These are phyloP conservation scores for Plasmodium coatneyi DNA, from an alignment of 169 alveolate species.

Conservation along the genomic window DNA sequence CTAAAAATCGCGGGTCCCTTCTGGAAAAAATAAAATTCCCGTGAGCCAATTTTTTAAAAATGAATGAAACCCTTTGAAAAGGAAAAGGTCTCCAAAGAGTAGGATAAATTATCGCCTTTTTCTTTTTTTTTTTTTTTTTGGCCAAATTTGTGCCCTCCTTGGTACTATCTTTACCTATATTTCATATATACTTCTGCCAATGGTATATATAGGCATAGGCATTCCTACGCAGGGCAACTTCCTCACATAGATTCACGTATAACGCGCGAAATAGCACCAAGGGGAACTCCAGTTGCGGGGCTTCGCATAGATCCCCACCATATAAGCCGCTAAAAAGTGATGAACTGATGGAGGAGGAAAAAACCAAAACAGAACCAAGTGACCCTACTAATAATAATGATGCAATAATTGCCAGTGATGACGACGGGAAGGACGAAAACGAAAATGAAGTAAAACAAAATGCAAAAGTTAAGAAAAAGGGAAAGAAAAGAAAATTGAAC, in stretches of 20 bases:
- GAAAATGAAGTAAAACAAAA: neutral
- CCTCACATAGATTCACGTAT: neutral
- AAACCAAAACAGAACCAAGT: neutral
- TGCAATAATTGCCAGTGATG: neutral
- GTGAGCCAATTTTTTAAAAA: neutral
- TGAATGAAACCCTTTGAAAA: neutral
- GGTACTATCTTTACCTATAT: neutral
- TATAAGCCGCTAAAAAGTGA: neutral
- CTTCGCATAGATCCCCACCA: neutral
- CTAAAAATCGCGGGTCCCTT: neutral
- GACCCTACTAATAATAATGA: neutral
- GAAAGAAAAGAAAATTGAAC: slow-evolving; percentile 1
- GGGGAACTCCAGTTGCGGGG: neutral
- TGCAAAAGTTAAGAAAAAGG: neutral
- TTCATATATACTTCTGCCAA: neutral
- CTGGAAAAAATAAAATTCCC: neutral
- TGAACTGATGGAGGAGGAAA: neutral
- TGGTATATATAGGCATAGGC: neutral
- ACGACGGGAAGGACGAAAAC: neutral
- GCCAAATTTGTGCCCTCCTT: neutral
- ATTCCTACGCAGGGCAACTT: neutral
- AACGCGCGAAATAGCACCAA: neutral
- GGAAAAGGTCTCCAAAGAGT: neutral
- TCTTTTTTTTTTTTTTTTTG: neutral
- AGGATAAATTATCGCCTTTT: neutral